Conservation (phyloP, 179 eudicot genomes). For the Vitellaria paradoxa region DNA sequence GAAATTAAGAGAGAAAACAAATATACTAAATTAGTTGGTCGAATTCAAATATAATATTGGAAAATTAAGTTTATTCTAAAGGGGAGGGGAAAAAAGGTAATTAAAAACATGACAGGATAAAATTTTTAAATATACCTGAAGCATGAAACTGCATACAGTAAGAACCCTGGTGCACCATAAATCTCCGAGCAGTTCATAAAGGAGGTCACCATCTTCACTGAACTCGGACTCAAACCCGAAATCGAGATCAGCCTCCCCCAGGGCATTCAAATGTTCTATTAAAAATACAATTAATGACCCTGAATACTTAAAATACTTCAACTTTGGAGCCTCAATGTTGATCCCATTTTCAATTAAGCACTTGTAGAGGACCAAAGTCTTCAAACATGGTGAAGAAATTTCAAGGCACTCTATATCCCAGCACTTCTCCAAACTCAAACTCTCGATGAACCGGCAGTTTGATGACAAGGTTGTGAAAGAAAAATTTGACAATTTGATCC, state of each 20-base stretch:
- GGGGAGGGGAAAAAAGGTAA: background rate
- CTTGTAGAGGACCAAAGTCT: constrained; percentile 19
- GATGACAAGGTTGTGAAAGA: background rate
- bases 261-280: background rate
- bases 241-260: constrained; percentile 22
- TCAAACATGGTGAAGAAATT: constrained; percentile 3
- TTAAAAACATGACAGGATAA: background rate
- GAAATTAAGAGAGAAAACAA: too few species aligned
- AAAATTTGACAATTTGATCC: constrained; percentile 9
- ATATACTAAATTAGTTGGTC: too few species aligned
- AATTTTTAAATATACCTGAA: constrained; percentile 19
- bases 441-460: constrained; percentile 16
- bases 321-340: background rate
- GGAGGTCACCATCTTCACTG: background rate
- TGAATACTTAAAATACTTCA: constrained; percentile 14
- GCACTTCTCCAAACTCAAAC: constrained; percentile 20
- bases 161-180: constrained; percentile 9
- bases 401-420: background rate
- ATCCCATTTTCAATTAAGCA: constrained; percentile 11
- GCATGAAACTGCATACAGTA: constrained; percentile 26
- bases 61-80: too few species aligned
- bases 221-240: background rate
- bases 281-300: background rate
- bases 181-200: background rate
- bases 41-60: too few species aligned